Evolutionary conservation across 1,284 basidiomycete species (phyloP).

Genomic region (Naganishia albida): DNA sequence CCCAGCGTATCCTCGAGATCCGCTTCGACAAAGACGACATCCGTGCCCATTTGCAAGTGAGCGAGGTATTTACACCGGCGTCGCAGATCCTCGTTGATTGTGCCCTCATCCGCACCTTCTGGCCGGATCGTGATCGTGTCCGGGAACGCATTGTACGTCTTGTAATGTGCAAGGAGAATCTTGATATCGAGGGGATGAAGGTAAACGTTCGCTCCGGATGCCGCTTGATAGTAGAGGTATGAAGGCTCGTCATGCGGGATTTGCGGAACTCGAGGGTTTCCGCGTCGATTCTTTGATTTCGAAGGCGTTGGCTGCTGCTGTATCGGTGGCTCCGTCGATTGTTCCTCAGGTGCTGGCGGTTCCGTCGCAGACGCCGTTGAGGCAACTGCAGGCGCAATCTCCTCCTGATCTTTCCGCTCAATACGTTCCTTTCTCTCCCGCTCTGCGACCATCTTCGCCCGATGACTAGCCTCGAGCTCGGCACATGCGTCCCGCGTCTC

Average conservation of each 20-base stretch:
- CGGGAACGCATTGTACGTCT: constrained; percentile 81
- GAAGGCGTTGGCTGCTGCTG: constrained; percentile 36
- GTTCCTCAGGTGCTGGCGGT: not conserved
- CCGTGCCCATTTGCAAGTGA: constrained; percentile 86
- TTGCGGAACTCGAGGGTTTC: constrained; percentile 4
- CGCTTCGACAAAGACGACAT: constrained; percentile 92
- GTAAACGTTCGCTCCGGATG: constrained; percentile 87
- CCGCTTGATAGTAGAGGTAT: constrained; percentile 95
- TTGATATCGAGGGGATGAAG: constrained; percentile 94
- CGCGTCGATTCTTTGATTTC: constrained; percentile 38
- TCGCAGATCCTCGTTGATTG: constrained; percentile 82
- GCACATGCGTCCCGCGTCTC: constrained; percentile 45
- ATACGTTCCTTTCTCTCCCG: constrained; percentile 44
- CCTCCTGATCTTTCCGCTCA: constrained; percentile 34
- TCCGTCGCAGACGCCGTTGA: not conserved
- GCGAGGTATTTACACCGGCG: constrained; percentile 93
- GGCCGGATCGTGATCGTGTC: constrained; percentile 75
- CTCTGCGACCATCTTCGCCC: not conserved
- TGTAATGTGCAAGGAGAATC: constrained; percentile 82
- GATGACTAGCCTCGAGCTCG: constrained; percentile 48
- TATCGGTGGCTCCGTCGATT: not conserved
- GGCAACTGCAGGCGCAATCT: constrained; percentile 5
- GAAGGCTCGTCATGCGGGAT: constrained; percentile 40
- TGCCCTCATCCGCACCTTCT: constrained; percentile 66
- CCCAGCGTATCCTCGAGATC: constrained; percentile 77